Evolutionary conservation across 1,284 basidiomycete species (phyloP).

Genomic region (Trichosporon asahii): DNA sequence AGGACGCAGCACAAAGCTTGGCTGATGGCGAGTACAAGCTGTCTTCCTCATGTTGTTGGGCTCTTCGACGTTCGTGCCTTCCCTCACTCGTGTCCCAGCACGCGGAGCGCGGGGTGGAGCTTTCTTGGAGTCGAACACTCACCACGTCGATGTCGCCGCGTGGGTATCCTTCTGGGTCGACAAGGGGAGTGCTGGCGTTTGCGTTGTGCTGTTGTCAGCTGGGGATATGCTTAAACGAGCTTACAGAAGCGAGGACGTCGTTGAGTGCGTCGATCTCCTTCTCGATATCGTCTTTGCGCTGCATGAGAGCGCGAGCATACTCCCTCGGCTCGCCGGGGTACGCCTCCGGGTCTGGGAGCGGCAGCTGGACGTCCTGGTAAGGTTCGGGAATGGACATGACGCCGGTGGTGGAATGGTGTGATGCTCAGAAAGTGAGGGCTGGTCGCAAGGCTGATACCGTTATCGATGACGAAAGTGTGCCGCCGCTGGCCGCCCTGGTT

Average conservation of each 20-base stretch:
- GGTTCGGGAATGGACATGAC: slow-evolving; percentile 33
- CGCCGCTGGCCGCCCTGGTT: too few relatives aligned
- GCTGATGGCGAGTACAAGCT: too few relatives aligned
- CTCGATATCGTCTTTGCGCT: slow-evolving; percentile 49
- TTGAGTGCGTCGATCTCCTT: slow-evolving; percentile 44
- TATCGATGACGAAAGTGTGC: slow-evolving; percentile 16
- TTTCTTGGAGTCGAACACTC: slow-evolving; percentile 15
- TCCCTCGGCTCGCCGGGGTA: slow-evolving; percentile 46
- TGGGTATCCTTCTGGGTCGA: slow-evolving; percentile 81
- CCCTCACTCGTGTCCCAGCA: too few relatives aligned
- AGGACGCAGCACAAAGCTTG: too few relatives aligned
- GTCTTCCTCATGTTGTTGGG: too few relatives aligned
- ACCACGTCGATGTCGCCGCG: slow-evolving; percentile 66
- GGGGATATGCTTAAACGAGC: not conserved
- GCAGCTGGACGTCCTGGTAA: slow-evolving; percentile 28
- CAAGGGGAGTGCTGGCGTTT: slow-evolving; percentile 59
- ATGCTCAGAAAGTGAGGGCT: not conserved
- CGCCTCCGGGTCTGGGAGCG: slow-evolving; percentile 44
- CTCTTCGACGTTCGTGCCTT: too few relatives aligned
- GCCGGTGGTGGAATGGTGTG: not conserved
- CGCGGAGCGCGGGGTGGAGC: not conserved
- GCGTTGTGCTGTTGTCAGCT: slow-evolving; percentile 37
- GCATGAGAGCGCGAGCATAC: slow-evolving; percentile 47
- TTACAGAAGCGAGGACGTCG: slow-evolving; percentile 36
- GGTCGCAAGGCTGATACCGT: not conserved